Evolutionary conservation across 140 eudicot species (phyloP).

Genomic region (Stevia rebaudiana): DNA sequence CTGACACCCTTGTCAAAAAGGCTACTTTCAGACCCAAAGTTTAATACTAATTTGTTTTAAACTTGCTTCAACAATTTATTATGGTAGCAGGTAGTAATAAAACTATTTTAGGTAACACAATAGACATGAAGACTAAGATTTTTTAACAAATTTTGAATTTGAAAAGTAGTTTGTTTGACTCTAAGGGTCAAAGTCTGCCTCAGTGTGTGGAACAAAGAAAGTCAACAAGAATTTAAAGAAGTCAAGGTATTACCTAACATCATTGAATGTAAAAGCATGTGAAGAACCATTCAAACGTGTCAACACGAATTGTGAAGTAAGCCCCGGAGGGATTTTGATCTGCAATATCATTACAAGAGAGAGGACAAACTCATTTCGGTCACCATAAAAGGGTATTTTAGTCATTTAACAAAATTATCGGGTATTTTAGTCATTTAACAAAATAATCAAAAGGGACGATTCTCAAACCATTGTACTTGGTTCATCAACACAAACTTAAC

Average conservation of each 20-base stretch:
- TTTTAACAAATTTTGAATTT: background rate
- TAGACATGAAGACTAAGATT: background rate
- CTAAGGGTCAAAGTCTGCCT: background rate
- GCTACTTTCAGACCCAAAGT: background rate
- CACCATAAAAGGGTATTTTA: too few relatives aligned
- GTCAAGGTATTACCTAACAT: slow-evolving; percentile 55
- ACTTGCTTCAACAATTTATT: slow-evolving; percentile 9
- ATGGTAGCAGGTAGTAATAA: background rate
- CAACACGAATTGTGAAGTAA: slow-evolving; percentile 71
- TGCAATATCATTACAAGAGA: slow-evolving; percentile 33
- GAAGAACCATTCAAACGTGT: slow-evolving; percentile 73
- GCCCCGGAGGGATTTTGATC: slow-evolving; percentile 83
- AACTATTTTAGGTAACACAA: background rate
- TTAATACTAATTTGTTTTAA: background rate
- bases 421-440: slow-evolving; percentile 1
- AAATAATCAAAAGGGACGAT: background rate
- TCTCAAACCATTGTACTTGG: background rate
- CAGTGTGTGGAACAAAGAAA: background rate
- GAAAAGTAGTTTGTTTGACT: slow-evolving; percentile 1
- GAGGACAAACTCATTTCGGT: background rate
- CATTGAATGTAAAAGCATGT: slow-evolving; percentile 63
- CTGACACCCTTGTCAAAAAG: background rate
- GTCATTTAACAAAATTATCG: background rate
- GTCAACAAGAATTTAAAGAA: slow-evolving; percentile 21
- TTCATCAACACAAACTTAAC: background rate